Conservation (phyloP, 1,284 basidiomycete species). For the Irpex rosettiformis region DNA sequence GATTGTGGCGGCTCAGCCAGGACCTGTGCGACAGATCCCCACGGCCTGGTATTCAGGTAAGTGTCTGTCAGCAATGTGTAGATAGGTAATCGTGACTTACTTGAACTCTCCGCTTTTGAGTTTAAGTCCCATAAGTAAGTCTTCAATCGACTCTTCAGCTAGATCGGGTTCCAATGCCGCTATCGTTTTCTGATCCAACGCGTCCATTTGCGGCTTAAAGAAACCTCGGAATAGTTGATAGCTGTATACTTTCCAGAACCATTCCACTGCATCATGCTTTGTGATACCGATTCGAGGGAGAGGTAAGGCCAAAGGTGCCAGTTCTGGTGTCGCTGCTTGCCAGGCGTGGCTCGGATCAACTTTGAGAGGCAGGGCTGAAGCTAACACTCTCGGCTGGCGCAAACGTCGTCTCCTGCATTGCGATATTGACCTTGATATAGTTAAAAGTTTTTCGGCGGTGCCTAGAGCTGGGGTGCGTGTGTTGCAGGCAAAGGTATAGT, state of each 20-base stretch:
- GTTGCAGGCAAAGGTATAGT: not conserved
- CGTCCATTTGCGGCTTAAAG: not conserved
- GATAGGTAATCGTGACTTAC: not conserved
- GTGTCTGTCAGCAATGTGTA: not conserved
- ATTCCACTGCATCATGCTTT: not conserved
- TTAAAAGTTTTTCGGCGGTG: not conserved
- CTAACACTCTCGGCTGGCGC: not conserved
- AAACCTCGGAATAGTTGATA: not conserved
- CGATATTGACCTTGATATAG: not conserved
- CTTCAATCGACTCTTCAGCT: not conserved
- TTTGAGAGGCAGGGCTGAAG: not conserved
- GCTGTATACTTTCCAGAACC: not conserved
- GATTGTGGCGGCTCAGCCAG: slow-evolving; percentile 1
- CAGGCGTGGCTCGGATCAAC: not conserved
- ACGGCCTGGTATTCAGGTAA: not conserved
- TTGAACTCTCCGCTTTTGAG: not conserved
- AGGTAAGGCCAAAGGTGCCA: not conserved
- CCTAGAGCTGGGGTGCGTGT: not conserved
- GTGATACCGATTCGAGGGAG: not conserved
- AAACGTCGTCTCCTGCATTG: not conserved
- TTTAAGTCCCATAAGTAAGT: not conserved
- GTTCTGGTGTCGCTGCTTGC: not conserved
- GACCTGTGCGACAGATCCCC: not conserved
- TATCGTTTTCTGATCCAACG: not conserved
- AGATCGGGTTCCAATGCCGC: not conserved